These are phyloP conservation scores for Scheffersomyces parashehatae DNA, from an alignment of 1,139 yeast genomes.

Conservation along the genomic window DNA sequence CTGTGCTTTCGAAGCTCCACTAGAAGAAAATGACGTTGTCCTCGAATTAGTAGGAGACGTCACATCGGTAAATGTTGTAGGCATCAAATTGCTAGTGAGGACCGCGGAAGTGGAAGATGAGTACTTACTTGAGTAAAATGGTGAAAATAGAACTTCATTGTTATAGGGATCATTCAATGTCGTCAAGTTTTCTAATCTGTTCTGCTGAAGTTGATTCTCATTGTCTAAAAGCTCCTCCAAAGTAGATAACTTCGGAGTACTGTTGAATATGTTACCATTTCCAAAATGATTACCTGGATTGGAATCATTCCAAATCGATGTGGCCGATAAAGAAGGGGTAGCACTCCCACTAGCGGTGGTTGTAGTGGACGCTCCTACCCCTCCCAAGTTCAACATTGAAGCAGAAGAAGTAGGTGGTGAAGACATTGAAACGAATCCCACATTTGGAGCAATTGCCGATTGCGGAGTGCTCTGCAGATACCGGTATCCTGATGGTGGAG, in stretches of 20 bases:
- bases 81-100: no score
- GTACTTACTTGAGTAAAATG: not conserved
- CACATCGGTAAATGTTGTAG: not conserved
- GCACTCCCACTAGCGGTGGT: constrained; percentile 7
- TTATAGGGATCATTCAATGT: not conserved
- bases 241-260: constrained; percentile 1
- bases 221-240: not conserved
- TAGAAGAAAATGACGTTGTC: not conserved
- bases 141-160: not conserved
- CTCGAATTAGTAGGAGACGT: not conserved
- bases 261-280: not conserved
- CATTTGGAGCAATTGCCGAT: not conserved
- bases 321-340: constrained; percentile 9
- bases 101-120: no score
- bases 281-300: not conserved
- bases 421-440: not conserved
- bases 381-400: not conserved
- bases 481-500: not conserved
- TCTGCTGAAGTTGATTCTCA: not conserved
- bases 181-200: not conserved
- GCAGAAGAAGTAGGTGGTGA: not conserved
- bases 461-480: not conserved
- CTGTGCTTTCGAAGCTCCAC: not conserved
- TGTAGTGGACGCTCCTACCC: not conserved
- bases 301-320: constrained; percentile 13